Evolutionary conservation across 495 filamentous ascomycete genomes (phyloP), one percentile per base, ranked within the genome.

Genomic region (Tuber aestivum): DNA sequence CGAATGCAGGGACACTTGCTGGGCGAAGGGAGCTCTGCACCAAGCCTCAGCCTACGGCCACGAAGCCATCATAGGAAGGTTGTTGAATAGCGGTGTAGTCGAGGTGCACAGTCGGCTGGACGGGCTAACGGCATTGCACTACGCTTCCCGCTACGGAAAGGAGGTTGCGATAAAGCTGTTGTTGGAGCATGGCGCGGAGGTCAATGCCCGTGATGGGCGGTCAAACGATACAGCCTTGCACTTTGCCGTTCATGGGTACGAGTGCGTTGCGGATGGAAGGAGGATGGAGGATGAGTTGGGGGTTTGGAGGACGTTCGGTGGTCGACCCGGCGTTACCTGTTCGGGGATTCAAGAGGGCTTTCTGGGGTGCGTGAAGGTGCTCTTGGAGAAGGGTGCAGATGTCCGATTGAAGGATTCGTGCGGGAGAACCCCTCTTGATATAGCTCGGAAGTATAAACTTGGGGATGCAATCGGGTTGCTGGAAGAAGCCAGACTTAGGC

Each of bases 381-480:
- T 65, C 56, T 35, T 65, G 56, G 56, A 35, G 56, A 65, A 65
- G 56, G 56, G 56, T 35, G 56, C 56, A 35, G 56, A 65, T 27
- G 56, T 12, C 27, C 56, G 56, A 27, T 35, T 65, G 56, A 65
- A 65, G 56, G 56, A 65, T 65, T 65, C 56, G 27, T 35, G 56
- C 56, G 56, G 56, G 56, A 65, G 56, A 65, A 65, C 56, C 12
- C 27, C 27, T 65, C 56, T 65, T 65, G 56, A 65, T 65, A 65
- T 65, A 65, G 56, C 56, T 65, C 56, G 56, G 56, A 65, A 20
- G 35, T 65, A 65, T 35, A 65, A 65, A 65, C 56, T 65, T 65
- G 56, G 56, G 56, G 56, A 65, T 35, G 27, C 56, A 65, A 65
- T 65, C 27, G 56, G 27, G 56, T 65, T 65, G 56, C 56, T 65